Percentiles rank a stretch among this genome's conserved stretches.
Evolutionary conservation across 139 green algal species (phyloP).

Genomic region (Micractinium sp.): DNA sequence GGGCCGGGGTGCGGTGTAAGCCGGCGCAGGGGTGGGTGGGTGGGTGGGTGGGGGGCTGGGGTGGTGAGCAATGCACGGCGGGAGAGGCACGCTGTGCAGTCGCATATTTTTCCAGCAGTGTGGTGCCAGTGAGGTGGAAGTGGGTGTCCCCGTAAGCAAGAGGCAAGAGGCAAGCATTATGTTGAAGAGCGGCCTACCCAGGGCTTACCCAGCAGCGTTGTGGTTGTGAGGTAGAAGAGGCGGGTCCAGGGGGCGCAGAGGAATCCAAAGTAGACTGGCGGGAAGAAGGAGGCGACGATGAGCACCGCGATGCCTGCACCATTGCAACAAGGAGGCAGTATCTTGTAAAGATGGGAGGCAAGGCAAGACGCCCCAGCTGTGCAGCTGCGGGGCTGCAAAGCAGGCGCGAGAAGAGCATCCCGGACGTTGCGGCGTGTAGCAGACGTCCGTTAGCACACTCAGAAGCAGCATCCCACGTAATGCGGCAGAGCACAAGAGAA

Average conservation of each 20-base stretch:
- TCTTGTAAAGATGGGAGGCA: no score
- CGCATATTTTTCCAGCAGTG: no score
- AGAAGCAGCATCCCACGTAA: neutral
- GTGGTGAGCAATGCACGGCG: no score
- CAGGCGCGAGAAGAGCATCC: neutral
- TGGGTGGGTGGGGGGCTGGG: neutral
- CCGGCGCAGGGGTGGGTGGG: neutral
- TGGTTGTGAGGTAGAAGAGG: constrained; percentile 84
- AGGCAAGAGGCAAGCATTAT: no score
- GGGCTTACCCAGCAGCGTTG: constrained; percentile 70
- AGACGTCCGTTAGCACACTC: no score
- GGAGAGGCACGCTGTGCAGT: no score
- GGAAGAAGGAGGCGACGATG: constrained; percentile 96
- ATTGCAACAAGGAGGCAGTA: neutral
- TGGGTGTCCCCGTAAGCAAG: no score
- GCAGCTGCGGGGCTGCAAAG: no score
- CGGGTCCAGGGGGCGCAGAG: constrained; percentile 78
- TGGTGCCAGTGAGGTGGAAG: no score
- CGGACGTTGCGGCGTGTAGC: no score
- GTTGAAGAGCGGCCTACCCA: no score
- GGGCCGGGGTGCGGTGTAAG: neutral
- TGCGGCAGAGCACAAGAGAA: constrained; percentile 4
- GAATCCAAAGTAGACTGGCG: constrained; percentile 95
- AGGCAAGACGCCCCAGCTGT: no score
- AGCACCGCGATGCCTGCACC: constrained; percentile 60